phyloP scores from a whole-genome alignment of 306 rosid genomes.

The Vigna reflexopilosa region DNA sequence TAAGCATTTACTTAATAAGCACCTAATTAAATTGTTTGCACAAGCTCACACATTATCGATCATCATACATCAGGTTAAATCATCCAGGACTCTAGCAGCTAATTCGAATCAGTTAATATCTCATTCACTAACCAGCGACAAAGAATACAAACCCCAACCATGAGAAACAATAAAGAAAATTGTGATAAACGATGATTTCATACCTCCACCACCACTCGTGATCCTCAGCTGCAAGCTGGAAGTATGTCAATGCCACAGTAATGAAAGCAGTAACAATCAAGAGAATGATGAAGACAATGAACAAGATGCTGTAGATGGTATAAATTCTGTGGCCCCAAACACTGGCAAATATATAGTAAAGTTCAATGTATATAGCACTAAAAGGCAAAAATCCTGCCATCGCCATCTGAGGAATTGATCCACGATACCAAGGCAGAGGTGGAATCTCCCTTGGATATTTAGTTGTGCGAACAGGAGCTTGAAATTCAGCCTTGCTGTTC shows the following conservation, averaged over 20 bases:
- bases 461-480: constrained; percentile 59
- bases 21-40: background rate
- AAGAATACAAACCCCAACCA: constrained; percentile 21
- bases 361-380: constrained; percentile 61
- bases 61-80: constrained; percentile 11
- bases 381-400: constrained; percentile 68
- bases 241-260: constrained; percentile 67
- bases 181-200: constrained; percentile 17
- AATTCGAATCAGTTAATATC: constrained; percentile 6
- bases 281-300: constrained; percentile 63
- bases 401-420: constrained; percentile 61
- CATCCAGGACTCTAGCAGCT: constrained; percentile 20
- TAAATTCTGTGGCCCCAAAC: constrained; percentile 66
- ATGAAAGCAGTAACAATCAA: constrained; percentile 65
- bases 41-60: background rate
- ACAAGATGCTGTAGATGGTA: constrained; percentile 59
- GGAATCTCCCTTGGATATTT: constrained; percentile 69
- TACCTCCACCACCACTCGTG: constrained; percentile 75
- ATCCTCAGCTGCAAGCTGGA: constrained; percentile 69
- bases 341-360: constrained; percentile 62
- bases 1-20: background rate
- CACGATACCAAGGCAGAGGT: constrained; percentile 60
- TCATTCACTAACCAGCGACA: background rate
- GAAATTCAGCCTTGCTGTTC: constrained; percentile 65
- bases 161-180: constrained; percentile 11